phyloP scores from a whole-genome alignment of 176 grass and related monocot genomes.

The Oryza glaberrima region DNA sequence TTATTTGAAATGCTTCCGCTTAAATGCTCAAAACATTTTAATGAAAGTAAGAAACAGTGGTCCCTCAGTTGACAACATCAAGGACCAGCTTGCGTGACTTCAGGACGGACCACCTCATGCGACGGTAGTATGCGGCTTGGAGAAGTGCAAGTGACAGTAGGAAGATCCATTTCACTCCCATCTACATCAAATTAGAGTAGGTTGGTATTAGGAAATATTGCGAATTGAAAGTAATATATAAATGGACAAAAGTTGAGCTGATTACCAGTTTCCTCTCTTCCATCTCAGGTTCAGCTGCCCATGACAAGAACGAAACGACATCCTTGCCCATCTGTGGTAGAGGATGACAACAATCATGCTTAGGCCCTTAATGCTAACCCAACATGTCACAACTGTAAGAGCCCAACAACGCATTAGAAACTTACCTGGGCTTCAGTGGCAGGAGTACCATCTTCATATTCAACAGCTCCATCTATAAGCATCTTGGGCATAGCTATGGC shows the following conservation, averaged over 20 bases:
- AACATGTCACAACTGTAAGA: not conserved
- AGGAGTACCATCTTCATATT: conserved; percentile 95
- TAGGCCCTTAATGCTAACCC: not conserved
- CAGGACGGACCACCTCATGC: conserved; percentile 90
- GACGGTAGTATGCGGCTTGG: conserved; percentile 97
- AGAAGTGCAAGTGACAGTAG: conserved; percentile 93
- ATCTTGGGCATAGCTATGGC: conserved; percentile 99
- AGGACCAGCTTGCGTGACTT: conserved; percentile 92
- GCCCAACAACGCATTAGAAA: not conserved
- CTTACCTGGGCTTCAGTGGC: conserved; percentile 94
- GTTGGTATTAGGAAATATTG: conserved; percentile 11
- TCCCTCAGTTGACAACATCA: conserved; percentile 87
- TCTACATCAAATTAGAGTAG: conserved; percentile 40
- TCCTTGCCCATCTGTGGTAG: conserved; percentile 94
- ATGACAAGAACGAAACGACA: conserved; percentile 86
- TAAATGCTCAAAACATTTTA: conserved; percentile 20
- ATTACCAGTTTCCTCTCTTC: conserved; percentile 98
- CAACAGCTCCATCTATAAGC: conserved; percentile 93
- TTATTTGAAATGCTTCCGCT: conserved; percentile 61
- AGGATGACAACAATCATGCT: conserved; percentile 29
- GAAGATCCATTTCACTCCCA: conserved; percentile 99
- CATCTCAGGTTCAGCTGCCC: conserved; percentile 99
- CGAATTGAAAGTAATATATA: not conserved
- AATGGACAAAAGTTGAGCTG: not conserved
- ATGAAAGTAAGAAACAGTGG: conserved; percentile 37